Conservation (phyloP, 2,329 filamentous ascomycete species). For the Mariannaea elegans region DNA sequence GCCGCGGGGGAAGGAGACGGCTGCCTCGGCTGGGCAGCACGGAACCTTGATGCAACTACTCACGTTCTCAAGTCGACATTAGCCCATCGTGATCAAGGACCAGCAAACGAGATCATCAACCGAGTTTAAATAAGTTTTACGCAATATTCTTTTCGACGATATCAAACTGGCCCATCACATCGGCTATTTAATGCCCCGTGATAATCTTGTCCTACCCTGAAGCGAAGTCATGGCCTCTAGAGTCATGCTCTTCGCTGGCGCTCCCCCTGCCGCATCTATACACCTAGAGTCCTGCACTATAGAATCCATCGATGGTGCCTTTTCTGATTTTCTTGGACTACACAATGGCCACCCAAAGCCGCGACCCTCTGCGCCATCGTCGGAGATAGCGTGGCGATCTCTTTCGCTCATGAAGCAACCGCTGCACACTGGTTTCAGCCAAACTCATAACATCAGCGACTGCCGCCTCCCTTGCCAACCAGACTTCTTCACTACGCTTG, state of each 20-base stretch:
- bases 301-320: conserved; percentile 36
- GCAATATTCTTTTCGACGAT: no score
- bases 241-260: conserved; percentile 51
- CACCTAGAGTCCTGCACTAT: conserved; percentile 43
- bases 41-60: no score
- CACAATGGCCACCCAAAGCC: background rate
- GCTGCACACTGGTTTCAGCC: conserved; percentile 63
- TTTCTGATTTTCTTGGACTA: conserved; percentile 40
- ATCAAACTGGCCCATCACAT: background rate
- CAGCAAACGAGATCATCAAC: no score
- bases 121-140: no score
- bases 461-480: conserved; percentile 43
- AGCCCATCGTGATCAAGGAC: no score
- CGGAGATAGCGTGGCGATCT: conserved; percentile 61
- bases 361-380: conserved; percentile 41
- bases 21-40: conserved; percentile 11
- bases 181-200: background rate
- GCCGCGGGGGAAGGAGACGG: background rate
- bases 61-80: no score
- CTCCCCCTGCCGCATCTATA: conserved; percentile 44
- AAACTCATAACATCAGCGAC: conserved; percentile 51
- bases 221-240: conserved; percentile 36
- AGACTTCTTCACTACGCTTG: conserved; percentile 59
- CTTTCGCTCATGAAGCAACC: conserved; percentile 58
- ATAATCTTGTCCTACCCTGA: background rate